Evolutionary conservation across 208 protist genomes (phyloP).

Genomic region (Zelonia costaricensis): DNA sequence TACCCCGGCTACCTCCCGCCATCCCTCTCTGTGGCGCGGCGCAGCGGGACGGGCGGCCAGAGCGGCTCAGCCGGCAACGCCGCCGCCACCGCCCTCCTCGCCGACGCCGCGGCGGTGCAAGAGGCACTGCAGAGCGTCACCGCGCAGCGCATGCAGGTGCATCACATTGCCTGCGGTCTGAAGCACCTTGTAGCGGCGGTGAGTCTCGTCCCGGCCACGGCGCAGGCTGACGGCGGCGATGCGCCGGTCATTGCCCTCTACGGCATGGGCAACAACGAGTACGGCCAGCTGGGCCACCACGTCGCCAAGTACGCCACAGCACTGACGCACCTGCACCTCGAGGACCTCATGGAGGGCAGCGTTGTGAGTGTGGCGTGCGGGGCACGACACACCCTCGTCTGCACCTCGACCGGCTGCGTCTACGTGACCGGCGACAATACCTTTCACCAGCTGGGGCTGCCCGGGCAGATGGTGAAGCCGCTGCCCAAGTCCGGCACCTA

Average conservation of each 20-base stretch:
- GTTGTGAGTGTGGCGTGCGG: conserved; percentile 68
- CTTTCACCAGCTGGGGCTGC: conserved; percentile 66
- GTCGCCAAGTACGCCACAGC: conserved; percentile 66
- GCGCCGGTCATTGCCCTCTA: conserved; percentile 23
- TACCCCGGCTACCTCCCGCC: conserved; percentile 77
- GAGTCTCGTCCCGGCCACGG: conserved; percentile 11
- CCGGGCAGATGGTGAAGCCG: conserved; percentile 29
- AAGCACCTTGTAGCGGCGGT: conserved; percentile 62
- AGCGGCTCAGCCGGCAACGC: neutral
- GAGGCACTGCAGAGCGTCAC: conserved; percentile 8
- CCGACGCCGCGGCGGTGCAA: conserved; percentile 19
- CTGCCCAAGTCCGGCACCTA: conserved; percentile 12
- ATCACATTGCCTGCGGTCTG: conserved; percentile 42
- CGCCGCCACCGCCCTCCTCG: conserved; percentile 6
- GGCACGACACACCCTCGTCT: conserved; percentile 58
- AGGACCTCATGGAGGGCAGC: conserved; percentile 43
- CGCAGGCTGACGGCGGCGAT: neutral
- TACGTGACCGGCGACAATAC: conserved; percentile 78
- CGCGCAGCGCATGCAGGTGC: conserved; percentile 35
- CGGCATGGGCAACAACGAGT: conserved; percentile 83
- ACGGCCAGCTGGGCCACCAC: conserved; percentile 64
- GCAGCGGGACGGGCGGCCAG: neutral
- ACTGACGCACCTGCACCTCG: conserved; percentile 51
- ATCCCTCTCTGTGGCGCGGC: conserved; percentile 25
- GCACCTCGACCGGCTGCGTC: conserved; percentile 58